Evolutionary conservation across 495 filamentous ascomycete genomes (phyloP).

Genomic region (Talaromyces nanjingensis): DNA sequence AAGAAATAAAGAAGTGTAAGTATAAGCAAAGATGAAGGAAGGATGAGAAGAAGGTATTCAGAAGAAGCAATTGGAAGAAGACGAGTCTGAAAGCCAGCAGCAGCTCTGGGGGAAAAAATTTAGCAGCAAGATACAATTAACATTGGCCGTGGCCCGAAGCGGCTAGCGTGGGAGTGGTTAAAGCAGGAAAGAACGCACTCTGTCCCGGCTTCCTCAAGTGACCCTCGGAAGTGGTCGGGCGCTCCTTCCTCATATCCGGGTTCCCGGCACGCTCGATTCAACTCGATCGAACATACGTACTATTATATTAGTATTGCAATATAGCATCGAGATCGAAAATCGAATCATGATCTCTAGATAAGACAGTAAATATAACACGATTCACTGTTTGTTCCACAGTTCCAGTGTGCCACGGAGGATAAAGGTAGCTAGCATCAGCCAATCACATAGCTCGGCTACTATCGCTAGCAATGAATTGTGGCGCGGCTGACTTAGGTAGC

Average conservation of each 20-base stretch:
- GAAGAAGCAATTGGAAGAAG: slow-evolving; percentile 8
- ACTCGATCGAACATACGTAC: background rate
- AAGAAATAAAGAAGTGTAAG: slow-evolving; percentile 12
- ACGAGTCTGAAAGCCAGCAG: background rate
- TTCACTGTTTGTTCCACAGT: background rate
- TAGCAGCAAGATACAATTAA: slow-evolving; percentile 1
- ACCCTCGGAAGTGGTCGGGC: slow-evolving; percentile 42
- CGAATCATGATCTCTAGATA: too few relatives aligned
- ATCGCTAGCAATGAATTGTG: background rate
- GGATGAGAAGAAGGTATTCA: slow-evolving; percentile 2
- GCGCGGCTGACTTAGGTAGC: background rate
- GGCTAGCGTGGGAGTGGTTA: background rate
- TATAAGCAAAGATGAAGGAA: background rate
- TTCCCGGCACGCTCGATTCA: background rate
- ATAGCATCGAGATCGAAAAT: too few relatives aligned
- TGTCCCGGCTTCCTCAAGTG: background rate
- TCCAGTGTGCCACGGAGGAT: background rate
- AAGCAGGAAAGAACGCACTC: background rate
- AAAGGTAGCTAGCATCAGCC: background rate
- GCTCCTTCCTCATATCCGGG: slow-evolving; percentile 19
- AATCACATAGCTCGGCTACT: background rate
- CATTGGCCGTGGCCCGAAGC: background rate
- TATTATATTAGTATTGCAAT: background rate
- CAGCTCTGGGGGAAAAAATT: slow-evolving; percentile 2
- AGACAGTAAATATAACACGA: too few relatives aligned